phyloP scores from a whole-genome alignment of 1,284 basidiomycete species.

The Ganoderma boninense region DNA sequence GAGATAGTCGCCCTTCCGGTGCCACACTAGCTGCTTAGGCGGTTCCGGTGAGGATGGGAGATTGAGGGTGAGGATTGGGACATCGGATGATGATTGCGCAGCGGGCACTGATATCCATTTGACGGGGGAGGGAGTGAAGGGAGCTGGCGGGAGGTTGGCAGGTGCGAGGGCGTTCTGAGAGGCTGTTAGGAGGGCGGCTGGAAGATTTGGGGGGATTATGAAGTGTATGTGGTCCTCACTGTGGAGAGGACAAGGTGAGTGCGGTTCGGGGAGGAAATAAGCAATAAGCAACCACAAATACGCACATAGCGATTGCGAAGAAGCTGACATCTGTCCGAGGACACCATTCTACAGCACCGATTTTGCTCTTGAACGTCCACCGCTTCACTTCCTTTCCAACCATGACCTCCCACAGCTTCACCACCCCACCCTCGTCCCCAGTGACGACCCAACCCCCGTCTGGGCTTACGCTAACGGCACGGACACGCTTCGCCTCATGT shows the following conservation, averaged over 20 bases:
- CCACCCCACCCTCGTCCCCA: conserved; percentile 90
- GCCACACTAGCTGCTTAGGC: conserved; percentile 91
- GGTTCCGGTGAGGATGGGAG: conserved; percentile 77
- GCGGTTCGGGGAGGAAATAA: neutral
- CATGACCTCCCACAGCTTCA: conserved; percentile 94
- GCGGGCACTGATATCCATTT: conserved; percentile 70
- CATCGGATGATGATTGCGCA: conserved; percentile 54
- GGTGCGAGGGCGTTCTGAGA: conserved; percentile 77
- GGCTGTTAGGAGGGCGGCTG: conserved; percentile 62
- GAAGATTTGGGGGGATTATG: conserved; percentile 82
- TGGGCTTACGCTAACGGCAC: conserved; percentile 86
- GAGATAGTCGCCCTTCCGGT: conserved; percentile 95
- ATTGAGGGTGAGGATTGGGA: conserved; percentile 66
- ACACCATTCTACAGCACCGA: conserved; percentile 94
- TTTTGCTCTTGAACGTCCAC: conserved; percentile 85
- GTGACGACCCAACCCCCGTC: conserved; percentile 93
- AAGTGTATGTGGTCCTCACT: conserved; percentile 87
- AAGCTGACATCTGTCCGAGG: conserved; percentile 86
- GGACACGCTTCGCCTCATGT: conserved; percentile 77
- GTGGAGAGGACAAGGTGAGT: conserved; percentile 24
- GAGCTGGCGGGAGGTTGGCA: conserved; percentile 64
- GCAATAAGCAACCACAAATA: conserved; percentile 30
- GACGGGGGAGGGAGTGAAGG: conserved; percentile 66
- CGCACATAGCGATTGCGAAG: conserved; percentile 86
- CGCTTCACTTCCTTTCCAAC: conserved; percentile 91